Evolutionary conservation across 805 yeast genomes (phyloP).

Genomic region (Monosporozyma unispora): DNA sequence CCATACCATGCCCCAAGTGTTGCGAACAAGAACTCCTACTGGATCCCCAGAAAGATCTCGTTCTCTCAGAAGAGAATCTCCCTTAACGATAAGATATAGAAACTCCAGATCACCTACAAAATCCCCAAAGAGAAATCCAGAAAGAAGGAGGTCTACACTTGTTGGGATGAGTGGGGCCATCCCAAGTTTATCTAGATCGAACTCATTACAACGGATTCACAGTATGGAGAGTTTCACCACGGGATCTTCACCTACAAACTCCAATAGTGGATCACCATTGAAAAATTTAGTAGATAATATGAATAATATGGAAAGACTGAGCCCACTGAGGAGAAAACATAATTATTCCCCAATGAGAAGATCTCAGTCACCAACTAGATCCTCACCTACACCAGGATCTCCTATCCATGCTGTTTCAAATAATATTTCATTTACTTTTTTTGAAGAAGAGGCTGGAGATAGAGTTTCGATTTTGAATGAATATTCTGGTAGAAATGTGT

Average conservation of each 20-base stretch:
- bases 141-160: neutral
- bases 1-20: neutral
- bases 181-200: neutral
- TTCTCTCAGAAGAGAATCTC: neutral
- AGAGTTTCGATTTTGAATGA: constrained; percentile 10
- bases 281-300: neutral
- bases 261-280: neutral
- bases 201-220: neutral
- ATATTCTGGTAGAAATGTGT: constrained; percentile 20
- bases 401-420: neutral
- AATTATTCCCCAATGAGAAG: neutral
- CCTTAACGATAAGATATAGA: neutral
- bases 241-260: neutral
- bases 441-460: constrained; percentile 17
- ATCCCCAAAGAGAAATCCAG: neutral
- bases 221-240: neutral
- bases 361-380: neutral
- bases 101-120: neutral
- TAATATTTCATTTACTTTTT: constrained; percentile 11
- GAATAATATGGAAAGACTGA: neutral
- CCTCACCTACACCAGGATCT: neutral
- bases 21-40: neutral
- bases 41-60: neutral
- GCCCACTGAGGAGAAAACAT: constrained; percentile 1
- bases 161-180: neutral